A percentile compares a stretch with the other conserved stretches of the same genome.
Evolutionary conservation across 2,329 filamentous ascomycete species (phyloP).

Genomic region (Cladosporium cucumerinum): DNA sequence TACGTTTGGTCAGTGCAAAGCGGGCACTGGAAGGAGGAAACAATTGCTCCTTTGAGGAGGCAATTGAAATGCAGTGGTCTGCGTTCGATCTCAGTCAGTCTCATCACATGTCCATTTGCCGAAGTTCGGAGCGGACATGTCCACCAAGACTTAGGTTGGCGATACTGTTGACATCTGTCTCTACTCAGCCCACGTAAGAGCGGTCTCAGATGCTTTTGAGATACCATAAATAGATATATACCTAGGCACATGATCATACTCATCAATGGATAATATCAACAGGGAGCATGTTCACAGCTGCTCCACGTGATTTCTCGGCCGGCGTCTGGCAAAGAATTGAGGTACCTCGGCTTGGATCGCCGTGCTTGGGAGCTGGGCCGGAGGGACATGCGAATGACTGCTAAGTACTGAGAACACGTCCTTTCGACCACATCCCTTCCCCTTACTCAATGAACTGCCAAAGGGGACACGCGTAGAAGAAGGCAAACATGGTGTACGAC

Average conservation of each 20-base stretch:
- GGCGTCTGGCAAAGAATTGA: not conserved
- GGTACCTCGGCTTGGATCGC: not conserved
- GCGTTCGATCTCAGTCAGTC: not conserved
- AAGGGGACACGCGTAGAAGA: not conserved
- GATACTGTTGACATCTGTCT: not conserved
- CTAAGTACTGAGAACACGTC: slow-evolving; percentile 2
- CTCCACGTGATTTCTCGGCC: not conserved
- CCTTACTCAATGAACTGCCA: not conserved
- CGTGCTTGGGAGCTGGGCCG: not conserved
- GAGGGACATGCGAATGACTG: slow-evolving; percentile 1
- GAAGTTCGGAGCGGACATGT: not conserved
- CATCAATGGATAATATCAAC: not conserved
- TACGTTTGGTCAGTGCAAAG: not conserved
- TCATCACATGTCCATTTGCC: not conserved
- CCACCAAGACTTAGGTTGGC: not conserved
- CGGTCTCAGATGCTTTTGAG: not conserved
- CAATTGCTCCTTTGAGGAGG: not conserved
- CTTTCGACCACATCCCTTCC: not conserved
- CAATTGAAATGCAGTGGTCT: not conserved
- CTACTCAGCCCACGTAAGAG: not conserved
- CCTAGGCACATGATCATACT: too few species aligned
- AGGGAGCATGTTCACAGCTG: not conserved
- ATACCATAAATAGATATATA: not conserved
- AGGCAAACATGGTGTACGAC: slow-evolving; percentile 43
- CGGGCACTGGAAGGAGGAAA: not conserved